Evolutionary conservation across 1,284 basidiomycete genomes (phyloP).

Genomic region (Heterobasidion irregulare): DNA sequence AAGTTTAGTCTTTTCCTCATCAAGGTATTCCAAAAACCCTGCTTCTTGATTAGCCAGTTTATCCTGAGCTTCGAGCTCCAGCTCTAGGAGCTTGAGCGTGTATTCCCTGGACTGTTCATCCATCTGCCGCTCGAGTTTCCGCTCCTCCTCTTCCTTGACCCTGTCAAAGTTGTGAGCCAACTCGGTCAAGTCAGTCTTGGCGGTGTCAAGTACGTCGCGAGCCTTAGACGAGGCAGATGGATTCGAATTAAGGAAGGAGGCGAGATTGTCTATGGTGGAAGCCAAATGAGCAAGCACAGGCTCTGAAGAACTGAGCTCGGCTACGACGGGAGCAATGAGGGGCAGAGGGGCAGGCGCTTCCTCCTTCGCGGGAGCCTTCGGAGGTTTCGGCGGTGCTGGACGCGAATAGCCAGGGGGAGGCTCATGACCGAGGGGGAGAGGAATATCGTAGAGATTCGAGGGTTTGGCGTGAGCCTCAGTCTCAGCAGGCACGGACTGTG

Average conservation of each 20-base stretch:
- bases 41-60: constrained; percentile 84
- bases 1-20: constrained; percentile 72
- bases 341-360: constrained; percentile 46
- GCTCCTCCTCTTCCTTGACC: constrained; percentile 77
- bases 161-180: constrained; percentile 76
- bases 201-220: constrained; percentile 63
- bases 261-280: constrained; percentile 88
- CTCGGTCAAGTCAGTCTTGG: constrained; percentile 78
- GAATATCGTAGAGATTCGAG: constrained; percentile 54
- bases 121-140: constrained; percentile 69
- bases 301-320: constrained; percentile 66
- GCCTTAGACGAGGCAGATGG: constrained; percentile 63
- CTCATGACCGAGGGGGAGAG: constrained; percentile 87
- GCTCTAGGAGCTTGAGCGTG: constrained; percentile 72
- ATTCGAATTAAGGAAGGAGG: constrained; percentile 72
- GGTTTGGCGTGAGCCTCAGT: constrained; percentile 21
- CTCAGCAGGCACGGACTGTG: constrained; percentile 20
- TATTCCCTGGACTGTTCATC: constrained; percentile 84
- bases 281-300: constrained; percentile 92
- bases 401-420: constrained; percentile 80
- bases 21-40: constrained; percentile 78
- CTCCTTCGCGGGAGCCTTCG: constrained; percentile 24
- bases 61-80: constrained; percentile 80
- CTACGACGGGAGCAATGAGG: constrained; percentile 75
- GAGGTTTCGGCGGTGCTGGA: constrained; percentile 29